These are phyloP conservation scores for Pichia cabralensis DNA, from an alignment of 805 yeast species.

Conservation along the genomic window DNA sequence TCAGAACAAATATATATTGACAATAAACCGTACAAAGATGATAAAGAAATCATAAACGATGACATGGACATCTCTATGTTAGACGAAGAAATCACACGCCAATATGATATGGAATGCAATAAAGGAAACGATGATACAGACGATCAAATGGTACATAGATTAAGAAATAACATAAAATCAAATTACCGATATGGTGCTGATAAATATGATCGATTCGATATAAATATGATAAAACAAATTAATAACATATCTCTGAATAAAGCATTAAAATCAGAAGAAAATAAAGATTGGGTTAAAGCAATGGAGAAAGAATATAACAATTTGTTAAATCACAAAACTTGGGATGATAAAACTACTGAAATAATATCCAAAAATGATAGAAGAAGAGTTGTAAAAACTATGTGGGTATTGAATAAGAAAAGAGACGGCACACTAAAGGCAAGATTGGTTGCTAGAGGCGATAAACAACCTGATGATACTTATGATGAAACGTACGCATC, in stretches of 20 bases:
- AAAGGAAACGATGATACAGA: too few species aligned
- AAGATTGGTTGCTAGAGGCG: slow-evolving; percentile 1
- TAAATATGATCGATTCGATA: too few species aligned
- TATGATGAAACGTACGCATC: not conserved
- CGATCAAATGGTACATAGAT: too few species aligned
- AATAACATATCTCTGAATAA: not conserved
- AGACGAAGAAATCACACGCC: too few species aligned
- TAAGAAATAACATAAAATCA: too few species aligned
- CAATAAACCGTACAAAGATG: too few species aligned
- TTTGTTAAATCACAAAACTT: not conserved
- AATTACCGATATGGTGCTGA: too few species aligned
- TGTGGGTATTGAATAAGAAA: not conserved
- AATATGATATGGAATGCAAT: too few species aligned
- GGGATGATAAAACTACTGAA: not conserved
- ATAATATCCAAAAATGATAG: not conserved
- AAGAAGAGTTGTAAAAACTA: not conserved
- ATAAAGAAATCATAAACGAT: too few species aligned
- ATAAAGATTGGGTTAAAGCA: not conserved
- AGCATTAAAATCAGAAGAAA: not conserved
- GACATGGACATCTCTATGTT: too few species aligned
- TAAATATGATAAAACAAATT: too few species aligned
- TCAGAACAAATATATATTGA: too few species aligned
- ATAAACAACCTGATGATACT: not conserved
- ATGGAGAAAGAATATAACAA: not conserved
- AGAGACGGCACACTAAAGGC: not conserved